These are phyloP conservation scores for Pogostemon cablin DNA, from an alignment of 257 asterid genomes.

Conservation along the genomic window DNA sequence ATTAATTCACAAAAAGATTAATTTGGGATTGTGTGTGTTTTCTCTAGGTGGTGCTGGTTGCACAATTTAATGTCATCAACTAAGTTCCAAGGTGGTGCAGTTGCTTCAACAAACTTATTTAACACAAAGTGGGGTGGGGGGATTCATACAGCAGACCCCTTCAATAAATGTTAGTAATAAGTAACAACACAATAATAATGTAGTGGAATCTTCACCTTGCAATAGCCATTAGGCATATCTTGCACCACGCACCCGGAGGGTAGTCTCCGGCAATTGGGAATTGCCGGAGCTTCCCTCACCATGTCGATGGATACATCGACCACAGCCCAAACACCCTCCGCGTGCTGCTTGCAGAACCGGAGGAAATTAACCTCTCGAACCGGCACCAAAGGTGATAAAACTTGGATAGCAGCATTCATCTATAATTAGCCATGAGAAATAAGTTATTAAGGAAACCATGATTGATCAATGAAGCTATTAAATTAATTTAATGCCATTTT, in stretches of 20 bases:
- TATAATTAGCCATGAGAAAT: slow-evolving; percentile 12
- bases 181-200: slow-evolving; percentile 35
- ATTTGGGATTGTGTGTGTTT: not conserved
- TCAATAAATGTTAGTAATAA: slow-evolving; percentile 47
- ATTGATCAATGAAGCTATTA: not conserved
- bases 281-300: slow-evolving; percentile 53
- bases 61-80: slow-evolving; percentile 34
- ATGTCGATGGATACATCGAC: slow-evolving; percentile 85
- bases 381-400: slow-evolving; percentile 91
- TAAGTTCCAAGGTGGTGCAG: slow-evolving; percentile 43
- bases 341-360: slow-evolving; percentile 97
- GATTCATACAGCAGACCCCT: slow-evolving; percentile 29
- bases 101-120: slow-evolving; percentile 58
- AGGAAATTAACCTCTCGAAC: slow-evolving; percentile 83
- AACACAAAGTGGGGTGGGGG: slow-evolving; percentile 38
- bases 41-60: not conserved
- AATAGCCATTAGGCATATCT: slow-evolving; percentile 97
- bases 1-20: not conserved
- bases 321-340: slow-evolving; percentile 96
- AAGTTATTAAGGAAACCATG: not conserved
- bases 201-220: slow-evolving; percentile 53
- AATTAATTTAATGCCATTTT: not conserved
- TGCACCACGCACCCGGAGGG: slow-evolving; percentile 96
- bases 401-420: slow-evolving; percentile 97
- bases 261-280: slow-evolving; percentile 67